These are phyloP conservation scores for Suillus clintonianus DNA, from an alignment of 768 basidiomycete genomes.

Conservation along the genomic window DNA sequence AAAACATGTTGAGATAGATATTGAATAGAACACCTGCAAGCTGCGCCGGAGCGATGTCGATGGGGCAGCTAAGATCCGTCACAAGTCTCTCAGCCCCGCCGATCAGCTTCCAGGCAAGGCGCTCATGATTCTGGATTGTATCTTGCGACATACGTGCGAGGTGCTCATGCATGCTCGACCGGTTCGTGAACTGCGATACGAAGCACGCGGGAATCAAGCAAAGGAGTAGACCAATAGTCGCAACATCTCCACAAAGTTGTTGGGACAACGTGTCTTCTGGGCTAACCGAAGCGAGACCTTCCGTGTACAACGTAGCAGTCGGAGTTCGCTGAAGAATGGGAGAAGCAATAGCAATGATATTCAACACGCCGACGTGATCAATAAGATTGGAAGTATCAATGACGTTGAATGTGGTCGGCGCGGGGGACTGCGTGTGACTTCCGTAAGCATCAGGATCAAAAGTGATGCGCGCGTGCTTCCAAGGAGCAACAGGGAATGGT, in stretches of 20 bases:
- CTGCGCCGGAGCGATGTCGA: constrained; percentile 19
- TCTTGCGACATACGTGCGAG: not conserved
- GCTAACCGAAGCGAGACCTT: constrained; percentile 17
- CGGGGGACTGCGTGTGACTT: constrained; percentile 10
- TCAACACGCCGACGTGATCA: constrained; percentile 33
- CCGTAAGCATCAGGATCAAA: constrained; percentile 24
- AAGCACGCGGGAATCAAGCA: constrained; percentile 25
- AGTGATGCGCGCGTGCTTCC: constrained; percentile 23
- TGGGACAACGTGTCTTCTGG: constrained; percentile 18
- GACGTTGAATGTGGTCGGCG: constrained; percentile 31
- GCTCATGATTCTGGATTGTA: constrained; percentile 20
- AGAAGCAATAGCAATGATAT: constrained; percentile 20
- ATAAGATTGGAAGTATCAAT: constrained; percentile 35
- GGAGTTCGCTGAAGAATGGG: constrained; percentile 26
- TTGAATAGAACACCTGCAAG: constrained; percentile 25
- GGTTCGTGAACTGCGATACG: constrained; percentile 30
- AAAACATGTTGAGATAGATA: constrained; percentile 32
- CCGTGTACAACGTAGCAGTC: constrained; percentile 30
- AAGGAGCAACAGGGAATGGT: constrained; percentile 20
- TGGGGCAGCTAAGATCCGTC: not conserved
- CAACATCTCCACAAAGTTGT: constrained; percentile 29
- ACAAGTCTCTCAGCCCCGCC: not conserved
- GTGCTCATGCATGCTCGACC: constrained; percentile 24
- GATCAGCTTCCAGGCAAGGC: constrained; percentile 26
- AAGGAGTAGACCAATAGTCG: constrained; percentile 26